Evolutionary conservation across 768 basidiomycete genomes (phyloP).

Genomic region (Asterophora parasitica): DNA sequence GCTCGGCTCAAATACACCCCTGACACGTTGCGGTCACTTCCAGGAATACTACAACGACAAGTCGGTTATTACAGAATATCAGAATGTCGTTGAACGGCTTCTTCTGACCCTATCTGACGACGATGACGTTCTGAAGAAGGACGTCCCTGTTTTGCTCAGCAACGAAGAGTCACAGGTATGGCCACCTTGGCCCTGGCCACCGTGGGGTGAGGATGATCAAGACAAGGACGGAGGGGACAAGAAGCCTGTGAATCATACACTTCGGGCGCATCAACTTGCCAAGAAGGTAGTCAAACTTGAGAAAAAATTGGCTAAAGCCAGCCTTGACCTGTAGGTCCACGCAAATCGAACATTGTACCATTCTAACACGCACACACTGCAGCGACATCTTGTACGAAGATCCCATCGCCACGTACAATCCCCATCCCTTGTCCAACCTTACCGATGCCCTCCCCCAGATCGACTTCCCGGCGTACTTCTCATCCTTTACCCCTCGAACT

Average conservation of each 20-base stretch:
- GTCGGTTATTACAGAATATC: conserved; percentile 63
- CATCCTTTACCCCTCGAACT: conserved; percentile 73
- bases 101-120: conserved; percentile 55
- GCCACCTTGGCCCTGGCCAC: conserved; percentile 86
- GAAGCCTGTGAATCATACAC: conserved; percentile 46
- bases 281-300: conserved; percentile 76
- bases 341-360: not conserved
- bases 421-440: conserved; percentile 64
- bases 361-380: not conserved
- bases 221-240: conserved; percentile 35
- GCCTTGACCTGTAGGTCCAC: conserved; percentile 65
- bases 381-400: conserved; percentile 72
- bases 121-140: conserved; percentile 14
- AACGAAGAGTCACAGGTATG: conserved; percentile 47
- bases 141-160: conserved; percentile 18
- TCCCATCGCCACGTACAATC: conserved; percentile 88
- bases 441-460: conserved; percentile 68
- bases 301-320: conserved; percentile 67
- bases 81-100: conserved; percentile 60
- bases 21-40: not conserved
- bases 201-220: conserved; percentile 68
- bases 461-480: conserved; percentile 80
- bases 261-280: conserved; percentile 59
- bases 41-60: conserved; percentile 90
- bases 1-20: not conserved